Base-by-base conservation (phyloP, 2,329 filamentous ascomycete genomes). In the Stachybotrys elegans region DNA sequence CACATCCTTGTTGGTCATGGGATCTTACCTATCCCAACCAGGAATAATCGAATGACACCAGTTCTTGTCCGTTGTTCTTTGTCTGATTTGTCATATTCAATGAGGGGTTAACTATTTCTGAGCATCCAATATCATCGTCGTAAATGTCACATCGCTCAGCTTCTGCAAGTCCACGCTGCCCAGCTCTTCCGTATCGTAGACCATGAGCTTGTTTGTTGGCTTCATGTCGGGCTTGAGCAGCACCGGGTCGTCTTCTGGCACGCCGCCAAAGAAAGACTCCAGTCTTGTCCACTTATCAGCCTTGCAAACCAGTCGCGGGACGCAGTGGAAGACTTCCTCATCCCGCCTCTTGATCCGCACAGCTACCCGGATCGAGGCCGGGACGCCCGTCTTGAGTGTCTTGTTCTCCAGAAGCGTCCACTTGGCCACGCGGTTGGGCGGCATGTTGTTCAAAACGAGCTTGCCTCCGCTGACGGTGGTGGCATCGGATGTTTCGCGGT, bases 361-460 rank as follows among this genome's bases (percentile, higher is more conserved):
- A 2, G 47, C 48, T 2, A 48, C 39, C 7, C 25, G 16, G 2
- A 50, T 27, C 0, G 40, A 50, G 4, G 41, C 21, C 4, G 46
- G 48, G 2, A 50, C 38, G 2, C 48, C 48, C 3, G 31, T 17
- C 13, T 46, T 46, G 11, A 37, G 34, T n/a, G 22, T 32, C 4
- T 34, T 14, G 5, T 52, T 52, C 14, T 51, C 50, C 3, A 46
- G 2, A 6, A 51, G 20, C 12, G 32, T 45, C 47, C 50, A 52
- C 16, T 37, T 44, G 12, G 43, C 48, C n/a, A n/a, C n/a, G n/a
- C n/a, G 36, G 12, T 47, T 38, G 1, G 46, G 40, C 4, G 40
- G 46, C 31, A 23, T 41, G 35, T 39, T 48, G 23, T 41, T 40
- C n/a, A n/a, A n/a, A 12, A 46, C 6, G 16, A 43, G 19, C 23